phyloP scores from a whole-genome alignment of 306 rosid genomes.

The Cucumis hystrix region DNA sequence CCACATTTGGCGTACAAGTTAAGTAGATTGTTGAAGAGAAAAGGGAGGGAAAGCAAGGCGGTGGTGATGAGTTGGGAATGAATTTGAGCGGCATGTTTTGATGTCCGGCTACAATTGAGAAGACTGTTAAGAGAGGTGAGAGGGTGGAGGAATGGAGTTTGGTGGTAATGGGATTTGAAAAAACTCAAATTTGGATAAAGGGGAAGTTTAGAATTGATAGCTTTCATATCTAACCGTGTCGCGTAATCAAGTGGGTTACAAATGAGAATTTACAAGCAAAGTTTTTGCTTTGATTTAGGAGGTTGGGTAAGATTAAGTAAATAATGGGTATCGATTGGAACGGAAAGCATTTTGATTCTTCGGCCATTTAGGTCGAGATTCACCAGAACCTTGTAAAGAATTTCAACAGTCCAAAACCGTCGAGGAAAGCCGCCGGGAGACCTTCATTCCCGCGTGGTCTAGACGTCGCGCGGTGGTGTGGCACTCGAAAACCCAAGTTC shows the following conservation, averaged over 20 bases:
- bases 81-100: conserved; percentile 25
- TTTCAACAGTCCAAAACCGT: too few species aligned
- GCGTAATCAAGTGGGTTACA: not conserved
- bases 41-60: conserved; percentile 9
- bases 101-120: conserved; percentile 4
- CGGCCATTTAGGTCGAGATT: not conserved
- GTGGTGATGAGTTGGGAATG: conserved; percentile 28
- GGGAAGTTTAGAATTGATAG: not conserved
- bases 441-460: too few species aligned
- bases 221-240: not conserved
- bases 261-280: not conserved
- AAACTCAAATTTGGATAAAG: not conserved
- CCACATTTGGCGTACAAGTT: conserved; percentile 35
- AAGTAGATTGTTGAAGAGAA: conserved; percentile 37
- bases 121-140: conserved; percentile 8
- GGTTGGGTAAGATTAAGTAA: not conserved
- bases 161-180: conserved; percentile 4
- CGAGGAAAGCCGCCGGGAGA: too few species aligned
- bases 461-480: too few species aligned
- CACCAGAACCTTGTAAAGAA: not conserved
- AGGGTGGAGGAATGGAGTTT: not conserved
- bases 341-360: not conserved
- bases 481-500: too few species aligned
- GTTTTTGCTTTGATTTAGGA: not conserved
- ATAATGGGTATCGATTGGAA: not conserved